Percentiles rank a stretch among this genome's conserved stretches.
Evolutionary conservation across 768 basidiomycete species (phyloP).

Genomic region (Lactifluus piperatus): DNA sequence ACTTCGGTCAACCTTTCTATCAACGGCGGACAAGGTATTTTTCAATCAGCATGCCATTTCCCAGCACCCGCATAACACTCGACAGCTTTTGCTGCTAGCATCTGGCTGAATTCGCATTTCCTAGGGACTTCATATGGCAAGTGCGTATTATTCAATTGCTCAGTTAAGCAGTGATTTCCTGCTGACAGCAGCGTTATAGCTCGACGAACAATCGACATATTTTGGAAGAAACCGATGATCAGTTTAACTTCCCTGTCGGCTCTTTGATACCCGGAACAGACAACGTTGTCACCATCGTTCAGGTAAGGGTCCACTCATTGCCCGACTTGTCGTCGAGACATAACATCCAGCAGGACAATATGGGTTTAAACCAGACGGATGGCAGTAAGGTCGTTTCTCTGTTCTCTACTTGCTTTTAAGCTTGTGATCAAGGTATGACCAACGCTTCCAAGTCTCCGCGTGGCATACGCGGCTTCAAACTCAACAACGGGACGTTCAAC

Average conservation of each 20-base stretch:
- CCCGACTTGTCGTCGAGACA: neutral
- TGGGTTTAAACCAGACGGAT: constrained; percentile 60
- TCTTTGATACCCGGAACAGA: constrained; percentile 44
- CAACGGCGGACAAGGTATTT: constrained; percentile 66
- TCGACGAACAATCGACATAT: constrained; percentile 57
- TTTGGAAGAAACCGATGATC: constrained; percentile 58
- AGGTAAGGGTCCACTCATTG: constrained; percentile 34
- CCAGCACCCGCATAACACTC: neutral
- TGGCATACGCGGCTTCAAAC: constrained; percentile 66
- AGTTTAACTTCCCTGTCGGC: constrained; percentile 51
- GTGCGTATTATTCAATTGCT: constrained; percentile 30
- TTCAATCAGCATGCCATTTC: neutral
- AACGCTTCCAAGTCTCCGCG: constrained; percentile 64
- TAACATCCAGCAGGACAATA: constrained; percentile 49
- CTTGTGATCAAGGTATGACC: constrained; percentile 28
- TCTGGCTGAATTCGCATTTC: constrained; percentile 72
- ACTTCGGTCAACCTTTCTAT: constrained; percentile 66
- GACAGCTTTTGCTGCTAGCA: constrained; percentile 70
- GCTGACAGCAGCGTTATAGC: constrained; percentile 27
- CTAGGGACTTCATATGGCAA: constrained; percentile 67
- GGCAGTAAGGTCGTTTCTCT: constrained; percentile 31
- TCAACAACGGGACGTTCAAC: constrained; percentile 45
- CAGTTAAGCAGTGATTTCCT: neutral
- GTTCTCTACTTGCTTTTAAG: neutral
- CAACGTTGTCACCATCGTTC: constrained; percentile 72